Evolutionary conservation across 2,329 filamentous ascomycete genomes (phyloP).

Genomic region (Colletotrichum sp.): DNA sequence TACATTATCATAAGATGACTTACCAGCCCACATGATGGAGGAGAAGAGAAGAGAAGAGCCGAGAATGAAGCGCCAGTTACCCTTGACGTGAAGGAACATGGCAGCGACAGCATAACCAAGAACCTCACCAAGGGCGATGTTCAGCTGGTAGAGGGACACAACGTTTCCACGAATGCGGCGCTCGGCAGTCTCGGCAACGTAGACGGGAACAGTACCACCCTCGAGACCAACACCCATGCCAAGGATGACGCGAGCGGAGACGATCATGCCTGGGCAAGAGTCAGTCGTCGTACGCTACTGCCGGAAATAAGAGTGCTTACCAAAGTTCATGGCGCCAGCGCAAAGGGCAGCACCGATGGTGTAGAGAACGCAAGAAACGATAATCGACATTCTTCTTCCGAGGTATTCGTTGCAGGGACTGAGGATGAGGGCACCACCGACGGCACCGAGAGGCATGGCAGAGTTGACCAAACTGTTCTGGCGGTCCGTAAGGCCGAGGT

Average conservation of each 20-base stretch:
- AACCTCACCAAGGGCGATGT: constrained; percentile 77
- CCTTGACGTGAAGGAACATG: constrained; percentile 72
- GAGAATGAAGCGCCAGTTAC: constrained; percentile 77
- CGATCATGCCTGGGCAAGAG: constrained; percentile 60
- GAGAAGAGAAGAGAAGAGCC: constrained; percentile 74
- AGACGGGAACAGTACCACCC: constrained; percentile 76
- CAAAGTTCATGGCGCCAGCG: constrained; percentile 71
- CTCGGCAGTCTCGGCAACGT: constrained; percentile 76
- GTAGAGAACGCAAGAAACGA: constrained; percentile 72
- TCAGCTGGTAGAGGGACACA: constrained; percentile 77
- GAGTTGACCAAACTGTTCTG: constrained; percentile 73
- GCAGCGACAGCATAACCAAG: constrained; percentile 75
- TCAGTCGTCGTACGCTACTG: not conserved
- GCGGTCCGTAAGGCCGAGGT: constrained; percentile 57
- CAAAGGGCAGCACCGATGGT: constrained; percentile 73
- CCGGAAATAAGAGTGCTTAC: constrained; percentile 27
- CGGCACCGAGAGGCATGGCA: constrained; percentile 74
- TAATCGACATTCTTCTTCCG: constrained; percentile 71
- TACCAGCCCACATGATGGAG: constrained; percentile 45
- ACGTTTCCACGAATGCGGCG: constrained; percentile 72
- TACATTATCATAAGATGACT: not conserved
- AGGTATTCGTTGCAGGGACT: constrained; percentile 71
- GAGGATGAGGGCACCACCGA: constrained; percentile 71
- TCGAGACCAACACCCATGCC: constrained; percentile 76
- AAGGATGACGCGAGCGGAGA: constrained; percentile 70